phyloP scores from a whole-genome alignment of 2,329 filamentous ascomycete genomes.

The Aspergillus oerlinghausenensis region DNA sequence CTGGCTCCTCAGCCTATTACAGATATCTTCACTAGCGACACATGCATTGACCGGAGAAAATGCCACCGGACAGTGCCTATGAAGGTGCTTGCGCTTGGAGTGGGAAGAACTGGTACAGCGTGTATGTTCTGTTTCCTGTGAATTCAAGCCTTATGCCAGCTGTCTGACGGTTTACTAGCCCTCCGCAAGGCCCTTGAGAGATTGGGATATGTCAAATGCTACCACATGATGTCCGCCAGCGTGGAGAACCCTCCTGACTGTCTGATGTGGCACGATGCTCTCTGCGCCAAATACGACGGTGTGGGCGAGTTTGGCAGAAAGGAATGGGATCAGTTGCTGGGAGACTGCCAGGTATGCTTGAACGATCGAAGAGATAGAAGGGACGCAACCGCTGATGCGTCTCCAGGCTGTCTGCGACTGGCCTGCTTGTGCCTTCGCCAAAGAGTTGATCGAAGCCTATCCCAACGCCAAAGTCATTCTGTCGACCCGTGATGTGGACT shows the following conservation, averaged over 20 bases:
- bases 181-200: conserved; percentile 62
- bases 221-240: conserved; percentile 69
- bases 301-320: conserved; percentile 59
- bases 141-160: neutral
- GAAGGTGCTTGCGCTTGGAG: conserved; percentile 65
- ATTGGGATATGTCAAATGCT: conserved; percentile 64
- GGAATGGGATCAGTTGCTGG: conserved; percentile 66
- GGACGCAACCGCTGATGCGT: neutral
- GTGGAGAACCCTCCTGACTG: conserved; percentile 65
- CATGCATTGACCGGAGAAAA: conserved; percentile 62
- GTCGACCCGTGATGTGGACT: conserved; percentile 62
- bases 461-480: conserved; percentile 69
- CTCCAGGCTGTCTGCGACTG: conserved; percentile 61
- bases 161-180: conserved; percentile 37
- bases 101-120: conserved; percentile 66
- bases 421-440: conserved; percentile 63
- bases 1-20: conserved; percentile 38
- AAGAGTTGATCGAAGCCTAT: conserved; percentile 67
- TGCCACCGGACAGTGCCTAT: conserved; percentile 65
- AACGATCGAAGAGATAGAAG: neutral
- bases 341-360: conserved; percentile 49
- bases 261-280: conserved; percentile 66
- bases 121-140: conserved; percentile 45
- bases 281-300: conserved; percentile 59
- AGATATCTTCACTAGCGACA: conserved; percentile 57